Conservation (phyloP, 192 early-diverging fungal genomes). For the Dimargaris cristalligena region DNA sequence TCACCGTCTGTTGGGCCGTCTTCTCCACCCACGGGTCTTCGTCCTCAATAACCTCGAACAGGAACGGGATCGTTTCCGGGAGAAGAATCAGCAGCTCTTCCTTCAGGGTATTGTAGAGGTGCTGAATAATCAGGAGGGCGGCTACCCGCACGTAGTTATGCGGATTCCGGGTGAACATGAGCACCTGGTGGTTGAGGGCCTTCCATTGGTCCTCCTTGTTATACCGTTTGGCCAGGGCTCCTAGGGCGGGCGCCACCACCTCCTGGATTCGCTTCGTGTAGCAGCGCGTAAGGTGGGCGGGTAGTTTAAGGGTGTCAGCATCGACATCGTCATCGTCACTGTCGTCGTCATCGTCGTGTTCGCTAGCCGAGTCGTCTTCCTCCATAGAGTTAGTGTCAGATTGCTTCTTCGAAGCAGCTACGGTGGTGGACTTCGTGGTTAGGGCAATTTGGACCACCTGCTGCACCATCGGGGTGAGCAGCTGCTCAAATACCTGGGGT, state of each 20-base stretch:
- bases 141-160: conserved; percentile 49
- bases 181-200: conserved; percentile 59
- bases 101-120: conserved; percentile 73
- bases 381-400: no score
- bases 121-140: conserved; percentile 49
- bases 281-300: conserved; percentile 5
- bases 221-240: conserved; percentile 60
- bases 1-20: conserved; percentile 60
- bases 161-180: conserved; percentile 64
- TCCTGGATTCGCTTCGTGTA: conserved; percentile 35
- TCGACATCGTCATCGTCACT: background rate
- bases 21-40: conserved; percentile 71
- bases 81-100: conserved; percentile 84
- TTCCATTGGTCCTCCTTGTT: conserved; percentile 77
- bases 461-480: conserved; percentile 49
- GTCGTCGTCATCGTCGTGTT: background rate
- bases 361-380: background rate
- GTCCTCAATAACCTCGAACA: conserved; percentile 94
- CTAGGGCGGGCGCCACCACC: conserved; percentile 55
- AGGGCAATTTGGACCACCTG: conserved; percentile 46
- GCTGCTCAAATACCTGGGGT: conserved; percentile 56
- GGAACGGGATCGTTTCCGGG: conserved; percentile 85
- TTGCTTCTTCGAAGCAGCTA: no score
- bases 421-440: conserved; percentile 4
- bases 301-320: background rate